These are phyloP conservation scores for Byssochlamys sp. DNA, from an alignment of 2,329 filamentous ascomycete species.

Conservation along the genomic window DNA sequence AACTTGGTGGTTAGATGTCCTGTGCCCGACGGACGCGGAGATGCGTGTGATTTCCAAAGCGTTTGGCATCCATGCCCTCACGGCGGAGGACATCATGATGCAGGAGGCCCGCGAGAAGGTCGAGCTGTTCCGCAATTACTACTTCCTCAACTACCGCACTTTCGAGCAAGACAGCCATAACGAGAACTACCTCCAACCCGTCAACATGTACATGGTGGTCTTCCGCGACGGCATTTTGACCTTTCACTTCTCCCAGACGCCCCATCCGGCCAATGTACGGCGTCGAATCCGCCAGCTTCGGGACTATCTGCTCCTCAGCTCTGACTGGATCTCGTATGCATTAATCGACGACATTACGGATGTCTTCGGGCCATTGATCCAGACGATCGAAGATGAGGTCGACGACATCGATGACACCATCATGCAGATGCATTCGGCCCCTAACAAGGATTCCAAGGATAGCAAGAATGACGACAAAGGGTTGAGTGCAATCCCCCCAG, in stretches of 20 bases:
- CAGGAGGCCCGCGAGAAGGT: slow-evolving; percentile 97
- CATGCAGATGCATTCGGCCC: slow-evolving; percentile 62
- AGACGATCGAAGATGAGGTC: slow-evolving; percentile 88
- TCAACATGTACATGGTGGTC: slow-evolving; percentile 95
- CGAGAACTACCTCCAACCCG: slow-evolving; percentile 83
- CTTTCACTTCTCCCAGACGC: slow-evolving; percentile 94
- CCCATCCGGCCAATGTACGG: slow-evolving; percentile 90
- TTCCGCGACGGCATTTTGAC: slow-evolving; percentile 91
- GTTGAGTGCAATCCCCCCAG: slow-evolving; percentile 40
- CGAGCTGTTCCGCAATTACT: slow-evolving; percentile 92
- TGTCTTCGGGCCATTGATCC: slow-evolving; percentile 84
- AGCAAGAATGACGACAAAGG: slow-evolving; percentile 22
- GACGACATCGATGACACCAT: slow-evolving; percentile 94
- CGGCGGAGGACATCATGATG: slow-evolving; percentile 91
- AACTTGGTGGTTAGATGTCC: slow-evolving; percentile 91
- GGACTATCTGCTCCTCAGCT: slow-evolving; percentile 84
- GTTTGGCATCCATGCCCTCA: slow-evolving; percentile 91
- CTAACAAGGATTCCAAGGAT: slow-evolving; percentile 31
- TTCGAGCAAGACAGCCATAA: slow-evolving; percentile 90
- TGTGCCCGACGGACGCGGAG: slow-evolving; percentile 82
- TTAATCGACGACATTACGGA: slow-evolving; percentile 98
- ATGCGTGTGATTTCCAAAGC: slow-evolving; percentile 90
- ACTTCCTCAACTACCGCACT: slow-evolving; percentile 95
- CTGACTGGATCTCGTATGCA: slow-evolving; percentile 97
- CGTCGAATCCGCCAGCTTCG: slow-evolving; percentile 84